phyloP scores from a whole-genome alignment of 2,329 filamentous ascomycete species.

The Fusarium scirpi region DNA sequence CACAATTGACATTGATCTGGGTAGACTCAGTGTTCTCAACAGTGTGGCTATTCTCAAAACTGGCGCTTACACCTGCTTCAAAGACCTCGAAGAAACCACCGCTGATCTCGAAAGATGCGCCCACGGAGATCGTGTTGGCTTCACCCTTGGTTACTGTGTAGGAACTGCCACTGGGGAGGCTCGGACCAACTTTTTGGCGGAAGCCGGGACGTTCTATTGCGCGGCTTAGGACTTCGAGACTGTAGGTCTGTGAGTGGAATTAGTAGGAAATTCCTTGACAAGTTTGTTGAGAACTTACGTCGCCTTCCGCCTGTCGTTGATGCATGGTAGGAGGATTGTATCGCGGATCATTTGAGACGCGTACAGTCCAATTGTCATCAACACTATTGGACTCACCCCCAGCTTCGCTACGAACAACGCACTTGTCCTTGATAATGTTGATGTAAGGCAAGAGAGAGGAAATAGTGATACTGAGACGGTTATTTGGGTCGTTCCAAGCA shows the following conservation, averaged over 20 bases:
- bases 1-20: not conserved
- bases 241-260: not conserved
- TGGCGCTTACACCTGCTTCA: not conserved
- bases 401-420: not conserved
- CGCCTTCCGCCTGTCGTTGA: not conserved
- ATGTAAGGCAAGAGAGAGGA: not conserved
- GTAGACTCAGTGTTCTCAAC: not conserved
- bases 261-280: not conserved
- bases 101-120: not conserved
- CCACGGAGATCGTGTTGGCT: not conserved
- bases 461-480: not conserved
- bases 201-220: not conserved
- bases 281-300: not conserved
- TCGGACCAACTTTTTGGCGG: not conserved
- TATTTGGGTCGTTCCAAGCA: not conserved
- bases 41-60: not conserved
- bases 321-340: not conserved
- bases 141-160: not conserved
- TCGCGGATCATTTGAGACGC: not conserved
- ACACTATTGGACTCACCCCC: not conserved
- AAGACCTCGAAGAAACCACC: not conserved
- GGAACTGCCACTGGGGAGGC: not conserved
- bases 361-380: not conserved
- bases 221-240: not conserved
- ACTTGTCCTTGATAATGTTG: not conserved